Evolutionary conservation across 441 rosid species (phyloP).

Genomic region (Erodium moschatum): DNA sequence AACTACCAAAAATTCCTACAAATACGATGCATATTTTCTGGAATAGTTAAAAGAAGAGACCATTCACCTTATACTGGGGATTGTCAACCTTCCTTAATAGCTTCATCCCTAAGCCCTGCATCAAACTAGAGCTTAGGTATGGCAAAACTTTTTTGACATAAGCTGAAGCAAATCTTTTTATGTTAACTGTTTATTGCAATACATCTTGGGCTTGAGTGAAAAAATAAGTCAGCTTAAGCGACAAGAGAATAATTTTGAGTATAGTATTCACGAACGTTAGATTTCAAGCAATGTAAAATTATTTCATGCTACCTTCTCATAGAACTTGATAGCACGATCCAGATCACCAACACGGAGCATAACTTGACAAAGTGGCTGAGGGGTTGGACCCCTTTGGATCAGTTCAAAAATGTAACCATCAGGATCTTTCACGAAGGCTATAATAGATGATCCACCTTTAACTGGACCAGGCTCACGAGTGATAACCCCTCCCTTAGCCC

Average conservation of each 20-base stretch:
- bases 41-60: slow-evolving; percentile 13
- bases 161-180: no score
- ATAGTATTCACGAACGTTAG: no score
- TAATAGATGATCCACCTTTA: slow-evolving; percentile 63
- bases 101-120: slow-evolving; percentile 89
- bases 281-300: no score
- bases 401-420: slow-evolving; percentile 89
- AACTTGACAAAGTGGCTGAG: slow-evolving; percentile 90
- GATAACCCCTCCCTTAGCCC: slow-evolving; percentile 69
- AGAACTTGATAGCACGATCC: slow-evolving; percentile 72
- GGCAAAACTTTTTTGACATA: no score
- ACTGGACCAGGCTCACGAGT: slow-evolving; percentile 94
- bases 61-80: slow-evolving; percentile 66
- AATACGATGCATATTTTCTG: neutral
- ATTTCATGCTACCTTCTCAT: slow-evolving; percentile 49
- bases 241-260: neutral
- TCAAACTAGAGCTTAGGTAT: no score
- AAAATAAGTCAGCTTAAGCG: no score
- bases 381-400: slow-evolving; percentile 80
- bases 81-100: slow-evolving; percentile 59
- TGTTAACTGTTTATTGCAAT: no score
- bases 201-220: neutral
- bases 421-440: slow-evolving; percentile 95
- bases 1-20: neutral
- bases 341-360: slow-evolving; percentile 96